A percentile compares a stretch with the other conserved stretches of the same genome.
phyloP scores from a whole-genome alignment of 345 rosid species.

The Alliaria petiolata region DNA sequence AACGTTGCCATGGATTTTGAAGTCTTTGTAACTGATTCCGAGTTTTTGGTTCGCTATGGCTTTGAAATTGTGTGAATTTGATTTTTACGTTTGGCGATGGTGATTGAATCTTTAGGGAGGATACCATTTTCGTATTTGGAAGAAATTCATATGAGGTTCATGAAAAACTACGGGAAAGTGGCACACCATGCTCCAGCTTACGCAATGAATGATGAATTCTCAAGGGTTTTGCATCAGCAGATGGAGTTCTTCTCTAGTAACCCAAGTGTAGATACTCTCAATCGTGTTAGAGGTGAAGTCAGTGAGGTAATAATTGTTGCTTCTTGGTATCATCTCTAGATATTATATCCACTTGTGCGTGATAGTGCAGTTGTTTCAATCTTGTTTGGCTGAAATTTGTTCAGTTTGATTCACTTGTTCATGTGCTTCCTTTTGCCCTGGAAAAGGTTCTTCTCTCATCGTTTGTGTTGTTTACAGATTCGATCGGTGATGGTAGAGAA shows the following conservation, averaged over 20 bases:
- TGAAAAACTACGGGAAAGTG: slow-evolving; percentile 91
- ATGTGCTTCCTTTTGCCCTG: background rate
- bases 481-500: slow-evolving; percentile 96
- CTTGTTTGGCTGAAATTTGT: no score
- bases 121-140: slow-evolving; percentile 97
- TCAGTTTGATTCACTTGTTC: background rate
- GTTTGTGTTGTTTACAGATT: slow-evolving; percentile 46
- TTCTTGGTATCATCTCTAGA: background rate
- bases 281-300: slow-evolving; percentile 94
- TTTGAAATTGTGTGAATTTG: background rate
- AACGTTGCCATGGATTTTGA: background rate
- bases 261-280: slow-evolving; percentile 83
- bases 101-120: slow-evolving; percentile 58
- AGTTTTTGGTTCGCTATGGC: background rate
- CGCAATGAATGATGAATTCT: slow-evolving; percentile 98
- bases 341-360: background rate
- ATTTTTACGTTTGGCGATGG: background rate
- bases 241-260: slow-evolving; percentile 98
- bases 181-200: slow-evolving; percentile 87
- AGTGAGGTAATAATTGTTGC: slow-evolving; percentile 60
- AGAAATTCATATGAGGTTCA: slow-evolving; percentile 93
- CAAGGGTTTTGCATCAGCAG: slow-evolving; percentile 97
- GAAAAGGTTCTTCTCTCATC: background rate
- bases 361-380: background rate
- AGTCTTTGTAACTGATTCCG: background rate